Percentiles rank a stretch among this genome's conserved stretches.
phyloP scores from a whole-genome alignment of 169 alveolate genomes.

The Cryptosporidium sp. region DNA sequence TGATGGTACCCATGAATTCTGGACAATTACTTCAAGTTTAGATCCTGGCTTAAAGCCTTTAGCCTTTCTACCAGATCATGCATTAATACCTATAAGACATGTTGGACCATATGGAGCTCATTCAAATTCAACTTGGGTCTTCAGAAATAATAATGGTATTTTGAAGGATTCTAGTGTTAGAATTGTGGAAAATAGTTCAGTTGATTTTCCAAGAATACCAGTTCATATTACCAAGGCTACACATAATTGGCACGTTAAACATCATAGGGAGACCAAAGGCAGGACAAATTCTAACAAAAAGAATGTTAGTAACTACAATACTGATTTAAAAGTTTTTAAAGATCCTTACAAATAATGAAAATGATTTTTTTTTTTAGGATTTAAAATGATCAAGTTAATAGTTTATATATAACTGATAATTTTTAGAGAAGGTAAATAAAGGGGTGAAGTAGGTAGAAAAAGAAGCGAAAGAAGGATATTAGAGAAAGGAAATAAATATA shows the following conservation, averaged over 20 bases:
- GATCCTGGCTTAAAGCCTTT: slow-evolving; percentile 41
- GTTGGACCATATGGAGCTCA: slow-evolving; percentile 76
- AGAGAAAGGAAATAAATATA: too few species aligned
- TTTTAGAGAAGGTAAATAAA: not conserved
- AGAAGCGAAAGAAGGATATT: not conserved
- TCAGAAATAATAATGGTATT: slow-evolving; percentile 35
- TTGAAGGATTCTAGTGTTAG: slow-evolving; percentile 52
- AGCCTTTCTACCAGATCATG: slow-evolving; percentile 71
- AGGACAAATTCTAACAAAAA: not conserved
- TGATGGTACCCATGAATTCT: slow-evolving; percentile 74
- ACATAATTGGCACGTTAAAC: slow-evolving; percentile 64
- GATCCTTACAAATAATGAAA: not conserved
- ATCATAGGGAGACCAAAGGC: slow-evolving; percentile 20
- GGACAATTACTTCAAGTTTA: slow-evolving; percentile 43
- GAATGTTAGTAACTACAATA: not conserved
- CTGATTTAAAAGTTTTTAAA: not conserved
- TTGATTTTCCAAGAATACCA: slow-evolving; percentile 30
- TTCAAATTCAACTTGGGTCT: slow-evolving; percentile 63
- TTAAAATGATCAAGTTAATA: not conserved
- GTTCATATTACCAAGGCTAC: slow-evolving; percentile 68
- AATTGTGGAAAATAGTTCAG: slow-evolving; percentile 54
- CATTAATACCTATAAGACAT: slow-evolving; percentile 69
- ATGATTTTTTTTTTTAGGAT: too few species aligned
- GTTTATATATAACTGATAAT: too few species aligned
- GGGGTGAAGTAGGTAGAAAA: not conserved